phyloP scores from a whole-genome alignment of 768 basidiomycete genomes.

The Boletus tomentosulus region DNA sequence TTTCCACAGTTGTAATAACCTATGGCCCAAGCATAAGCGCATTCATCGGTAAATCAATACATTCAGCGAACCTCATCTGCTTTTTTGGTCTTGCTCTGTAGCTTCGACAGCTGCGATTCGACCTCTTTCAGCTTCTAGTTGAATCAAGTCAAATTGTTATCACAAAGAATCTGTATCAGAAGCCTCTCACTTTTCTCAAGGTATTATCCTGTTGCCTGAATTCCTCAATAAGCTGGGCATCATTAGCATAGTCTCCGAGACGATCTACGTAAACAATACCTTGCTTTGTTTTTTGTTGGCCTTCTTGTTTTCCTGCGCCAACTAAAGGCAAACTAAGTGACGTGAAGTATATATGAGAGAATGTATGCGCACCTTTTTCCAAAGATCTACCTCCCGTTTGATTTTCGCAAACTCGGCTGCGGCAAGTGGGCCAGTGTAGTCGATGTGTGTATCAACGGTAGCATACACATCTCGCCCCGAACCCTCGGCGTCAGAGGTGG shows the following conservation, averaged over 20 bases:
- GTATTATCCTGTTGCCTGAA: slow-evolving; percentile 40
- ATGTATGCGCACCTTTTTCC: slow-evolving; percentile 40
- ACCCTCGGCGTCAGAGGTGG: slow-evolving; percentile 27
- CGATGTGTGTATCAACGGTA: slow-evolving; percentile 13
- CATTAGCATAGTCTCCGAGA: slow-evolving; percentile 1
- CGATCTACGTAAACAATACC: slow-evolving; percentile 31
- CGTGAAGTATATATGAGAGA: neutral
- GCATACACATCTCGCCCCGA: slow-evolving; percentile 21
- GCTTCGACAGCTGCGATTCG: slow-evolving; percentile 39
- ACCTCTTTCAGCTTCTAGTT: slow-evolving; percentile 43
- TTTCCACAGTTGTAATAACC: slow-evolving; percentile 55
- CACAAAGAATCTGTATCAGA: neutral
- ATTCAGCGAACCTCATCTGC: slow-evolving; percentile 50
- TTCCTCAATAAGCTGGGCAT: slow-evolving; percentile 49
- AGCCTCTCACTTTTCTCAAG: slow-evolving; percentile 34
- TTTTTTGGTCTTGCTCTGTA: slow-evolving; percentile 46
- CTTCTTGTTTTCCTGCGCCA: slow-evolving; percentile 46
- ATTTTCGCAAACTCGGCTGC: slow-evolving; percentile 49
- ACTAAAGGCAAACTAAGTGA: slow-evolving; percentile 19
- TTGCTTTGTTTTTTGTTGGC: slow-evolving; percentile 52
- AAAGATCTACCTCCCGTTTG: slow-evolving; percentile 52
- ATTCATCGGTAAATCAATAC: neutral
- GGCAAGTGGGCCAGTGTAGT: slow-evolving; percentile 36
- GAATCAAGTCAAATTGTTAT: slow-evolving; percentile 1
- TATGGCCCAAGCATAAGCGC: slow-evolving; percentile 18